These are phyloP conservation scores for Aspergillus neotritici DNA, from an alignment of 2,329 filamentous ascomycete genomes.

Conservation along the genomic window DNA sequence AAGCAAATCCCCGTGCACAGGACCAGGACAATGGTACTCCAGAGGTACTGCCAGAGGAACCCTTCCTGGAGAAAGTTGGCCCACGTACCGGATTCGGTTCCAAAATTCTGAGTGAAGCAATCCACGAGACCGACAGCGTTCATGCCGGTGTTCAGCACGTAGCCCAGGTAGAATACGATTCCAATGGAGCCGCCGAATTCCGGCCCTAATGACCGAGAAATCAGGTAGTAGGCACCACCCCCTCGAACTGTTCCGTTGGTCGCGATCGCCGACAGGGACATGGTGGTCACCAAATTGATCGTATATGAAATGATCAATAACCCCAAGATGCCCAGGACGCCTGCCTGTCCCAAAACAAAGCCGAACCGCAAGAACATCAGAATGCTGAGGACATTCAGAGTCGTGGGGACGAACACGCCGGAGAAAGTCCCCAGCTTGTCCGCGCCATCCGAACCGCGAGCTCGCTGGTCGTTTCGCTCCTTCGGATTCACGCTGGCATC, in stretches of 20 bases:
- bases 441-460: constrained; percentile 24
- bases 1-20: constrained; percentile 71
- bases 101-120: constrained; percentile 72
- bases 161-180: constrained; percentile 84
- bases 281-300: constrained; percentile 75
- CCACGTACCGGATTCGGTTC: constrained; percentile 51
- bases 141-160: constrained; percentile 78
- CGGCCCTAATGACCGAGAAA: constrained; percentile 76
- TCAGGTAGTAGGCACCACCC: constrained; percentile 82
- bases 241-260: constrained; percentile 85
- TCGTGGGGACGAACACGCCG: constrained; percentile 83
- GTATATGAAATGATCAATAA: constrained; percentile 70
- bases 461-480: constrained; percentile 24
- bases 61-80: constrained; percentile 59
- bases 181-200: constrained; percentile 88
- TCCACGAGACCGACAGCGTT: constrained; percentile 83
- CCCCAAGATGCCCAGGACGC: constrained; percentile 71
- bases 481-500: constrained; percentile 28
- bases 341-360: constrained; percentile 73
- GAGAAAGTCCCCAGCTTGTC: constrained; percentile 71
- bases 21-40: constrained; percentile 65
- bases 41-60: constrained; percentile 71
- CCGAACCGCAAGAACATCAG: constrained; percentile 90
- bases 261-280: constrained; percentile 82
- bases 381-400: constrained; percentile 81